phyloP scores from a whole-genome alignment of 2,329 filamentous ascomycete species.

The Fusarium subglutinans region DNA sequence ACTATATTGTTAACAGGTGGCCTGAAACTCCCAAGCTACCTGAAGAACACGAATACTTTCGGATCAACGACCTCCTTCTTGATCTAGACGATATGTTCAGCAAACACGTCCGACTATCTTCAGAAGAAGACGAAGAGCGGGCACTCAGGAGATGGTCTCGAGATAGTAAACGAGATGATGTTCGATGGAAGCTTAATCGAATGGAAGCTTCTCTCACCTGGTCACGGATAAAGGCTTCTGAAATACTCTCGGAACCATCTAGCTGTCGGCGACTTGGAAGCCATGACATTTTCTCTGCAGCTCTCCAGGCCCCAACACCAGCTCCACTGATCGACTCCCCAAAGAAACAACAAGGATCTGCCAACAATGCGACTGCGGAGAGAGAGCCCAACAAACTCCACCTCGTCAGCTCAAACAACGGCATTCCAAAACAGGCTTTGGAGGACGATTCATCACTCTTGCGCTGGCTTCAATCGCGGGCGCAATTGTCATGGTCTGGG shows the following conservation, averaged over 20 bases:
- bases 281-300: conserved; percentile 55
- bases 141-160: conserved; percentile 45
- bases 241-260: conserved; percentile 36
- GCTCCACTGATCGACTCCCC: conserved; percentile 20
- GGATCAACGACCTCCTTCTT: conserved; percentile 56
- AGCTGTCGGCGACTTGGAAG: conserved; percentile 53
- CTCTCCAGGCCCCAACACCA: conserved; percentile 43
- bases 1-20: conserved; percentile 42
- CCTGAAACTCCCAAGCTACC: conserved; percentile 13
- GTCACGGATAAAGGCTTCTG: conserved; percentile 40
- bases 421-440: conserved; percentile 21
- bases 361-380: conserved; percentile 7
- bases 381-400: conserved; percentile 24
- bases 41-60: conserved; percentile 46
- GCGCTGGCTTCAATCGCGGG: conserved; percentile 49
- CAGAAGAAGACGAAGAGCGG: conserved; percentile 48
- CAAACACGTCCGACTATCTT: conserved; percentile 53
- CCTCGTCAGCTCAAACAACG: conserved; percentile 32
- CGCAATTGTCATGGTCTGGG: conserved; percentile 17
- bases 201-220: conserved; percentile 45
- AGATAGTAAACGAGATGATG: conserved; percentile 32
- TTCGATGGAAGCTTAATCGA: conserved; percentile 40
- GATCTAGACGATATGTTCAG: conserved; percentile 62
- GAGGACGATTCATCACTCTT: conserved; percentile 46
- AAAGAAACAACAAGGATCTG: conserved; percentile 10